Conservation (phyloP, 208 protist genomes). For the Trypanosoma cruzi region DNA sequence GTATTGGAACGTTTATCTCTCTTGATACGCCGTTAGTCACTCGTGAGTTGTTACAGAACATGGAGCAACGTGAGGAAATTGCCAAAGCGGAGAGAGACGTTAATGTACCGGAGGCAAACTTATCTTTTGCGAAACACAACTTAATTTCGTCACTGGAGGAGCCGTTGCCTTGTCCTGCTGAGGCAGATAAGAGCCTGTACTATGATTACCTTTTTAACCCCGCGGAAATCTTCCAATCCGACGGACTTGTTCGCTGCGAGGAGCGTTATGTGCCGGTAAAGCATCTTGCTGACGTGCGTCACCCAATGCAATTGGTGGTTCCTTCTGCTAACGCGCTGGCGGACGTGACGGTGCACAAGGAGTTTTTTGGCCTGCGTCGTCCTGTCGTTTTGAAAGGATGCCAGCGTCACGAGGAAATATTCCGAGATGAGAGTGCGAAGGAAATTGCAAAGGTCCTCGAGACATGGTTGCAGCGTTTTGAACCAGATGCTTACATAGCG, state of each 20-base stretch:
- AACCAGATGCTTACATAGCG: conserved; percentile 67
- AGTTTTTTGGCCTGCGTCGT: conserved; percentile 71
- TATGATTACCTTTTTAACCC: conserved; percentile 51
- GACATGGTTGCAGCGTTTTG: conserved; percentile 83
- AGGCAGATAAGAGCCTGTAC: conserved; percentile 56
- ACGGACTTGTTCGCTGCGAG: conserved; percentile 58
- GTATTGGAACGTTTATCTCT: conserved; percentile 65
- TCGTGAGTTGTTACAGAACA: conserved; percentile 56
- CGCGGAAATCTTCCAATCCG: conserved; percentile 31
- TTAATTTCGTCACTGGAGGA: conserved; percentile 51
- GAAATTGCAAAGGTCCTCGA: conserved; percentile 68
- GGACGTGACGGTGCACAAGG: conserved; percentile 72
- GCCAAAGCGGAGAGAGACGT: conserved; percentile 69
- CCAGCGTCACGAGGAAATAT: conserved; percentile 53
- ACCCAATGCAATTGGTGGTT: conserved; percentile 80
- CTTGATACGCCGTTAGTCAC: conserved; percentile 83
- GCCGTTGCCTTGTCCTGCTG: conserved; percentile 41
- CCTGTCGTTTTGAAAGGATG: conserved; percentile 66
- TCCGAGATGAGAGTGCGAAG: conserved; percentile 36
- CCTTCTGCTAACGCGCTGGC: conserved; percentile 44
- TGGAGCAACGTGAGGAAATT: conserved; percentile 56
- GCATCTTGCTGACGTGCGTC: conserved; percentile 58
- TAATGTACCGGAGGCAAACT: conserved; percentile 64
- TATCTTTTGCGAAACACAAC: conserved; percentile 63
- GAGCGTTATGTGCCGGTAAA: conserved; percentile 61